Base-by-base conservation (phyloP, 768 basidiomycete species). In the Trametes coccinea region DNA sequence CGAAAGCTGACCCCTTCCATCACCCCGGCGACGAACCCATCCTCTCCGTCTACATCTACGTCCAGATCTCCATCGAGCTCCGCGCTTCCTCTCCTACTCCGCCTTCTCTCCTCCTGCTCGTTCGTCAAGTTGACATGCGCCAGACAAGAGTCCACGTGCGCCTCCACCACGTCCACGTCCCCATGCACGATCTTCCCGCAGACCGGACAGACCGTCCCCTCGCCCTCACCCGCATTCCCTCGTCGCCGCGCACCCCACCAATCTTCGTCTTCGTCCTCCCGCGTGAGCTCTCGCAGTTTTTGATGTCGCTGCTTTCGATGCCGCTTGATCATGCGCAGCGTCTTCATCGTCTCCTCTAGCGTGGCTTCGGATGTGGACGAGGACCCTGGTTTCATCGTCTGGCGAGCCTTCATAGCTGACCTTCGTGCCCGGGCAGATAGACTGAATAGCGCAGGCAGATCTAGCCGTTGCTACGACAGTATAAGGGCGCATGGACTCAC, bases 101-200 rank as follows among this genome's bases (percentile, higher is more conserved):
- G 53, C 29, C 50, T 51, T 76, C 73, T 37, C 48, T 74, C 75
- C 46, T 75, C 72, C 53, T 79, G 72, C 47, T 80, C 78, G 53
- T 79, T 80, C 63, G 80, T 78, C 40, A 79, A 51, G 53, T 77
- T 71, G 37, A 72, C 83, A 66, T 89, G 77, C 4, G 84, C 84
- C 45, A 93, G 72, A 70, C 92, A 93, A 6, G 89, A 79, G 67
- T 93, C 89, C n/a, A 93, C 82, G 73, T 93, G 92, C 14, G 89
- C 90, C 66, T 90, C 85, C 2, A 90, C 68, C 8, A 91, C 85
- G 61, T 91, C 91, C 46, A 80, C 77, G 67, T 91, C 90, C 0
- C 90, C 91, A 48, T 73, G 75, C 1, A 91, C 78, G 14, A 72
- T 72, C 43, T 74, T 73, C 47, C 79, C 73, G 69, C 91, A 93